Evolutionary conservation across 768 basidiomycete genomes (phyloP).

Genomic region (Amanita rubescens): DNA sequence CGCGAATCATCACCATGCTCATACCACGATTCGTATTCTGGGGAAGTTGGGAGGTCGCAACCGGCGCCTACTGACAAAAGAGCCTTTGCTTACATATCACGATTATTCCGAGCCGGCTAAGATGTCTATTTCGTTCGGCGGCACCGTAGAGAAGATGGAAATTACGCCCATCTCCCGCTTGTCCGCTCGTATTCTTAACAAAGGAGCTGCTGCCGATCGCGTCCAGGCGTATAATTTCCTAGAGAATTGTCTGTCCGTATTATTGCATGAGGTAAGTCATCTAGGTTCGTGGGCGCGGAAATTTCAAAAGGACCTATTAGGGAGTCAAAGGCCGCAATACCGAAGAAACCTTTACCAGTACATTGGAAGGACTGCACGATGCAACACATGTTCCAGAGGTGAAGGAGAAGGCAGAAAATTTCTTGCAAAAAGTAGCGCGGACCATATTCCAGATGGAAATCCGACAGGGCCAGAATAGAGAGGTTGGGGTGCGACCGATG

Average conservation of each 20-base stretch:
- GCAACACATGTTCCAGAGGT: slow-evolving; percentile 65
- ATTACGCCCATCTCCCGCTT: slow-evolving; percentile 59
- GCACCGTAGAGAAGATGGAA: slow-evolving; percentile 54
- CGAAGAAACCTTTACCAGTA: slow-evolving; percentile 62
- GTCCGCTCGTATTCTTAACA: slow-evolving; percentile 55
- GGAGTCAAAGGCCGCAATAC: slow-evolving; percentile 66
- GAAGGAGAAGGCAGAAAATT: slow-evolving; percentile 60
- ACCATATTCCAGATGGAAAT: slow-evolving; percentile 74
- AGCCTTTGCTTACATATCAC: slow-evolving; percentile 67
- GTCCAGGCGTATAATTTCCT: slow-evolving; percentile 59
- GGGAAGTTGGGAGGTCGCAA: slow-evolving; percentile 97
- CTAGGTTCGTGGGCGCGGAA: not conserved
- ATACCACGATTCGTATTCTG: slow-evolving; percentile 91
- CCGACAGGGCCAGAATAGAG: slow-evolving; percentile 46
- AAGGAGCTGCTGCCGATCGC: slow-evolving; percentile 42
- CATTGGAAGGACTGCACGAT: slow-evolving; percentile 74
- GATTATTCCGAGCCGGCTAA: slow-evolving; percentile 65
- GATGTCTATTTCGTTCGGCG: slow-evolving; percentile 67
- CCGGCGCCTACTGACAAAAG: slow-evolving; percentile 74
- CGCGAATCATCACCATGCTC: slow-evolving; percentile 80
- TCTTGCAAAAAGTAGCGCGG: slow-evolving; percentile 60
- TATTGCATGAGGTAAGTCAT: slow-evolving; percentile 64
- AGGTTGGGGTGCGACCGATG: slow-evolving; percentile 42
- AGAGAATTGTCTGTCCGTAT: slow-evolving; percentile 60
- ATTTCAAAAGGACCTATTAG: slow-evolving; percentile 30